Percentiles rank a stretch among this genome's conserved stretches.
Conservation (phyloP, 495 filamentous ascomycete species). For the Penicillium macrosclerotiorum region DNA sequence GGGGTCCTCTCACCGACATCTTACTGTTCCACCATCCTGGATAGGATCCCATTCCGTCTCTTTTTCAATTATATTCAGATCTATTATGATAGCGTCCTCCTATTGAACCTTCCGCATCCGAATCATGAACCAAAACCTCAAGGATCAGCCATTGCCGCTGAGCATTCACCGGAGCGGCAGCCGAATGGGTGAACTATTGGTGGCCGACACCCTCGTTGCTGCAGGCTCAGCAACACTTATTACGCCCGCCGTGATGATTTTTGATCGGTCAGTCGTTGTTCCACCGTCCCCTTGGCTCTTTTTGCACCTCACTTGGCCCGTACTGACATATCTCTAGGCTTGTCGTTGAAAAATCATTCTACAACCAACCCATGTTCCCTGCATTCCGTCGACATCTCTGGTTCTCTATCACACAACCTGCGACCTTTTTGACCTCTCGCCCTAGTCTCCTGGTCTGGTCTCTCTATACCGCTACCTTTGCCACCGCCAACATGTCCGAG, state of each 20-base stretch:
- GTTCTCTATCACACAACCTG: constrained; percentile 63
- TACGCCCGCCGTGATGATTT: constrained; percentile 41
- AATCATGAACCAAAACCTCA: constrained; percentile 23
- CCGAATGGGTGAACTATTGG: constrained; percentile 32
- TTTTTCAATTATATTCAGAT: too few relatives aligned
- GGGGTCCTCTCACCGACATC: background rate
- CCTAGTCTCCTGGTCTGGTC: constrained; percentile 78
- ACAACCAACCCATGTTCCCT: constrained; percentile 60
- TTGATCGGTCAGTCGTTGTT: constrained; percentile 31
- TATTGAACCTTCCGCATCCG: constrained; percentile 3
- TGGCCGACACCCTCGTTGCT: constrained; percentile 35
- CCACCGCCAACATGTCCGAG: constrained; percentile 74
- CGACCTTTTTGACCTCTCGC: constrained; percentile 65
- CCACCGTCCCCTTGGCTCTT: background rate
- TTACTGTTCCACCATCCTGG: background rate
- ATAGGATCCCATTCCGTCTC: too few relatives aligned
- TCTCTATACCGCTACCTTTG: constrained; percentile 84
- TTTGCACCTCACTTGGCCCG: background rate
- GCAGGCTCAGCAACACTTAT: constrained; percentile 38
- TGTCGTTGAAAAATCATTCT: constrained; percentile 86
- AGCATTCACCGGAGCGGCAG: constrained; percentile 25
- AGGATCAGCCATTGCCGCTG: constrained; percentile 29
- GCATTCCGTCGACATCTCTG: constrained; percentile 63
- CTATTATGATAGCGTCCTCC: constrained; percentile 7
- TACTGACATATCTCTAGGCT: constrained; percentile 24